These are phyloP conservation scores for Coniferiporia sulphurascens DNA, from an alignment of 1,284 basidiomycete genomes.

Conservation along the genomic window DNA sequence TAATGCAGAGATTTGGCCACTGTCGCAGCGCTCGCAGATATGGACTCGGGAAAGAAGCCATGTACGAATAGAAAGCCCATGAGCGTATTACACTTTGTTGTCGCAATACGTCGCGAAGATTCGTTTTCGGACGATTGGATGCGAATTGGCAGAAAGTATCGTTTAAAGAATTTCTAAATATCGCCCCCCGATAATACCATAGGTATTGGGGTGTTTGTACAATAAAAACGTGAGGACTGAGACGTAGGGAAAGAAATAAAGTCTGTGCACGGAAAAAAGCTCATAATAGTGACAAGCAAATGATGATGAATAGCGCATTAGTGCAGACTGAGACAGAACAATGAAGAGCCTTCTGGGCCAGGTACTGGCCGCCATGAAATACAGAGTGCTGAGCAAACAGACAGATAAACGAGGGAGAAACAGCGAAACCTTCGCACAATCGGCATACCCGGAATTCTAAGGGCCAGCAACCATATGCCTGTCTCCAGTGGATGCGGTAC, in stretches of 20 bases:
- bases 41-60: too few relatives aligned
- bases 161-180: not conserved
- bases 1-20: not conserved
- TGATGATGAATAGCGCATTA: not conserved
- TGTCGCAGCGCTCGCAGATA: not conserved
- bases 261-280: not conserved
- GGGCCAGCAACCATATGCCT: constrained; percentile 13
- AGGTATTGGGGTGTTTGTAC: not conserved
- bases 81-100: too few relatives aligned
- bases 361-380: not conserved
- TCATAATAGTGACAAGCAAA: not conserved
- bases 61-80: too few relatives aligned
- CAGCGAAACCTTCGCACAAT: not conserved
- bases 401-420: not conserved
- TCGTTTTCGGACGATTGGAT: too few relatives aligned
- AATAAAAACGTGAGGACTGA: not conserved
- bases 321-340: not conserved
- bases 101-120: too few relatives aligned
- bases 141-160: not conserved
- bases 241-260: not conserved
- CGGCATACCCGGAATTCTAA: constrained; percentile 1
- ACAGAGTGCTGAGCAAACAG: not conserved
- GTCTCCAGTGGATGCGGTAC: constrained; percentile 4
- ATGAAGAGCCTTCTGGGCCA: not conserved
- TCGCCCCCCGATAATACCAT: not conserved